Evolutionary conservation across 768 basidiomycete species (phyloP), one percentile per base, ranked within the genome.

Genomic region (Podaxis rugospora): DNA sequence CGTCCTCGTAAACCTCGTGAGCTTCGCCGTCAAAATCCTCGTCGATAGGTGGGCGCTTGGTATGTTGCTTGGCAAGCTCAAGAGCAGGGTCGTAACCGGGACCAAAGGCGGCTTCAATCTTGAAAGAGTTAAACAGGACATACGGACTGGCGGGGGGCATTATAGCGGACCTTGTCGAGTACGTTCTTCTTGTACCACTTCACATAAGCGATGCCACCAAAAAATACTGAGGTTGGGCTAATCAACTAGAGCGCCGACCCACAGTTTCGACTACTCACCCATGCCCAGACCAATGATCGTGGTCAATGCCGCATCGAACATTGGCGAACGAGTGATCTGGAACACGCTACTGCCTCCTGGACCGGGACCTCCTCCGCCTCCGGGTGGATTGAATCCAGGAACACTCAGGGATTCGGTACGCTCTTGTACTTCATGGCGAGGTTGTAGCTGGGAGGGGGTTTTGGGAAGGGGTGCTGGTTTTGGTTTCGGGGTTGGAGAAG

Each of bases 121-220:
- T 66, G 23, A 50, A 40, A 54, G 47, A 59, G 23, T 56, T 47
- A 62, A 37, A 9, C 5, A 6, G 16, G 40, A 57, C 2, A 40
- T 35, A 36, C 37, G 52, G 23, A 46, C 10, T 47, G 59, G 32
- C 52, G 51, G 40, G 25, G 36, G 21, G 55, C 42, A 53, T 4
- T 10, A 16, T n/a, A 35, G 57, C 67, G n/a, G 65, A 89, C 92
- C 82, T 95, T 89, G 71, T 84, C 76, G 18, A 95, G 76, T 18
- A 95, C 93, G 65, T 87, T 85, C 65, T 78, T 82, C 73, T 94
- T 93, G 76, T 95, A 94, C 89, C 86, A 92, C 28, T 78, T 75
- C 56, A 91, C 73, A 72, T 92, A 92, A 25, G 79, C 81, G 9
- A 89, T 76, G 51, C 92, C 91, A 42, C 90, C 89, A 13, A 83